Evolutionary conservation across 2,329 filamentous ascomycete species (phyloP).

Genomic region (Massarina eburnea): DNA sequence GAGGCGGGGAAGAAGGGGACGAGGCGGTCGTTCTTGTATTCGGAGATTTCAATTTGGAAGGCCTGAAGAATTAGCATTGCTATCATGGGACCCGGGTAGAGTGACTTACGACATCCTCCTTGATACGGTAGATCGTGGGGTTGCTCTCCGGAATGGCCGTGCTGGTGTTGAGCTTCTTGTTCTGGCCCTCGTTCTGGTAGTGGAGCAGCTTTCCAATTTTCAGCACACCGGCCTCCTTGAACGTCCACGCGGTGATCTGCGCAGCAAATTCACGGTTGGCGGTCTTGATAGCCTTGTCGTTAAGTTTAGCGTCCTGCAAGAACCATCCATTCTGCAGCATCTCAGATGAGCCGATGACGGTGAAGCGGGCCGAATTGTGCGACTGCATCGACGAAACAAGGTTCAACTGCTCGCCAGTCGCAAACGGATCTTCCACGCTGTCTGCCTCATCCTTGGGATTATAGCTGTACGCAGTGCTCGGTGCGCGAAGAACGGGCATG

Average conservation of each 20-base stretch:
- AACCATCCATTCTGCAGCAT: conserved; percentile 90
- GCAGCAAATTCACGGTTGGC: conserved; percentile 84
- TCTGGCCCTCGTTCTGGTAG: conserved; percentile 60
- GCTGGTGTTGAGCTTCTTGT: conserved; percentile 45
- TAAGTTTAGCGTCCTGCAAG: conserved; percentile 67
- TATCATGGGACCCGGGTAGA: background rate
- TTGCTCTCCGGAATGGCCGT: conserved; percentile 59
- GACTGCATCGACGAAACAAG: conserved; percentile 87
- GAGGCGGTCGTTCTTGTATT: conserved; percentile 76
- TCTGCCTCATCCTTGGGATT: conserved; percentile 82
- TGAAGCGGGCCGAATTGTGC: conserved; percentile 88
- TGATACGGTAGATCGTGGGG: conserved; percentile 89
- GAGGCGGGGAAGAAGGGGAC: conserved; percentile 70
- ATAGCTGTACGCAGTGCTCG: conserved; percentile 87
- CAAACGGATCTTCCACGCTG: conserved; percentile 79
- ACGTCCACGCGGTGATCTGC: conserved; percentile 89
- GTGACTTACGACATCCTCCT: conserved; percentile 87
- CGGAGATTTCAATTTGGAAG: conserved; percentile 85
- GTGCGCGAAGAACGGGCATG: conserved; percentile 78
- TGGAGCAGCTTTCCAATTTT: conserved; percentile 84
- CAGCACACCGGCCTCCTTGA: conserved; percentile 89
- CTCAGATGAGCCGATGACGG: conserved; percentile 82
- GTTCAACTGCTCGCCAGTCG: conserved; percentile 77
- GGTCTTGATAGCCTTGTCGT: conserved; percentile 62
- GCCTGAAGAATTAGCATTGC: conserved; percentile 54